These are phyloP conservation scores for Leccinum ochraceum DNA, from an alignment of 768 basidiomycete genomes.

Conservation along the genomic window DNA sequence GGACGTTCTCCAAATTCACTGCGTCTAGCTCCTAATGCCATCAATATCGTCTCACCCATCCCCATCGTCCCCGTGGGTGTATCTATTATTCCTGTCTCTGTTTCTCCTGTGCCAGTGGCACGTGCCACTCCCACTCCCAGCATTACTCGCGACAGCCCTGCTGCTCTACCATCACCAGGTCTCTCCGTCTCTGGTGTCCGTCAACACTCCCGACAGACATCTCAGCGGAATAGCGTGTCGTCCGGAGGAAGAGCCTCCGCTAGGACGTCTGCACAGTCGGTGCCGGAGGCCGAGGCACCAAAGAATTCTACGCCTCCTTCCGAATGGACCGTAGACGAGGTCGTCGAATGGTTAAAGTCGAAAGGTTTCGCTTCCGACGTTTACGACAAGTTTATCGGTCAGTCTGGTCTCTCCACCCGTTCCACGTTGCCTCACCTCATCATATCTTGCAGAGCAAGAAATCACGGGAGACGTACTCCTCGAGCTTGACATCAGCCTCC, in stretches of 20 bases:
- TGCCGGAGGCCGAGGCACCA: slow-evolving; percentile 21
- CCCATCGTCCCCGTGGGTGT: slow-evolving; percentile 23
- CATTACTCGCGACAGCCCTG: slow-evolving; percentile 28
- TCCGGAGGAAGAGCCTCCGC: slow-evolving; percentile 29
- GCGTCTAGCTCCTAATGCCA: slow-evolving; percentile 29
- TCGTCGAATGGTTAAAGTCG: slow-evolving; percentile 81
- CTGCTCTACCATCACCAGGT: slow-evolving; percentile 33
- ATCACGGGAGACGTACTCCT: slow-evolving; percentile 97
- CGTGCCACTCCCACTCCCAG: slow-evolving; percentile 29
- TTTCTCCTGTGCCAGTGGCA: slow-evolving; percentile 22
- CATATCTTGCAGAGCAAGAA: slow-evolving; percentile 77
- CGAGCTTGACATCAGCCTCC: slow-evolving; percentile 86
- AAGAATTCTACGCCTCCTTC: slow-evolving; percentile 49
- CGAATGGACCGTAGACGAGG: slow-evolving; percentile 88
- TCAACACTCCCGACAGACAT: slow-evolving; percentile 32
- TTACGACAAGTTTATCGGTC: slow-evolving; percentile 85
- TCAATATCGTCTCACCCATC: slow-evolving; percentile 24
- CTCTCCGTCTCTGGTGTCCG: slow-evolving; percentile 26
- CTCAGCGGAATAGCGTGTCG: slow-evolving; percentile 45
- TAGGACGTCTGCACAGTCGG: slow-evolving; percentile 17
- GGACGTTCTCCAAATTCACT: slow-evolving; percentile 22
- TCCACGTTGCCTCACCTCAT: neutral
- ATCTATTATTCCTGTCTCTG: slow-evolving; percentile 23
- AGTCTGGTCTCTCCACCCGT: slow-evolving; percentile 24
- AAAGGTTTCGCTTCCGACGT: slow-evolving; percentile 87